These are phyloP conservation scores for Mortierella sp. DNA, from an alignment of 371 early-diverging fungal genomes.

Conservation along the genomic window DNA sequence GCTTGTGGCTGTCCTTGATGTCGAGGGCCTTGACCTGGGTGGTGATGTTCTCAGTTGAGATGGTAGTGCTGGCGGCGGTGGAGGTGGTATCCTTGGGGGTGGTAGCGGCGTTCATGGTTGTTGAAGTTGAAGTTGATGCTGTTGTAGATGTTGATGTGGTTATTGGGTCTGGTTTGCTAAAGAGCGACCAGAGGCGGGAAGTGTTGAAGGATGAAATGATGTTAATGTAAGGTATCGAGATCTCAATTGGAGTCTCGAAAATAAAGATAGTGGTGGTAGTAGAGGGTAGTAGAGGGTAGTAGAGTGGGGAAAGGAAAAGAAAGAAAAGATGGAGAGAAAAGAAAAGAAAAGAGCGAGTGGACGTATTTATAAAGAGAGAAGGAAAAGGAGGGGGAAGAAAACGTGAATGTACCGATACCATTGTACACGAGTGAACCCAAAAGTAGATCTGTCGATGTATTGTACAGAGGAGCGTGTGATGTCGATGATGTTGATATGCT, in stretches of 20 bases:
- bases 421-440: background rate
- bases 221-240: background rate
- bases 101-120: background rate
- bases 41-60: background rate
- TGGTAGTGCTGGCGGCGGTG: too few species aligned
- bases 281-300: too few species aligned
- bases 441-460: background rate
- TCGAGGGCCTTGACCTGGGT: slow-evolving; percentile 8
- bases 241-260: background rate
- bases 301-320: background rate
- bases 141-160: background rate
- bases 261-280: too few species aligned
- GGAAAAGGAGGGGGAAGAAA: background rate
- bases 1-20: slow-evolving; percentile 3
- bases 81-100: slow-evolving; percentile 1
- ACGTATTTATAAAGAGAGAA: slow-evolving; percentile 3
- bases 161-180: slow-evolving; percentile 11
- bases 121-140: too few species aligned
- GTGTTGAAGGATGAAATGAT: slow-evolving; percentile 4
- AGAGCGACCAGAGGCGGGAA: slow-evolving; percentile 3
- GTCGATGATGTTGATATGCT: background rate
- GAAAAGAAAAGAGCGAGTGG: background rate
- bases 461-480: background rate
- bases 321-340: background rate
- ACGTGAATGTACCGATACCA: background rate